These are phyloP conservation scores for Oleoguttula mirabilis DNA, from an alignment of 495 filamentous ascomycete species.

Conservation along the genomic window DNA sequence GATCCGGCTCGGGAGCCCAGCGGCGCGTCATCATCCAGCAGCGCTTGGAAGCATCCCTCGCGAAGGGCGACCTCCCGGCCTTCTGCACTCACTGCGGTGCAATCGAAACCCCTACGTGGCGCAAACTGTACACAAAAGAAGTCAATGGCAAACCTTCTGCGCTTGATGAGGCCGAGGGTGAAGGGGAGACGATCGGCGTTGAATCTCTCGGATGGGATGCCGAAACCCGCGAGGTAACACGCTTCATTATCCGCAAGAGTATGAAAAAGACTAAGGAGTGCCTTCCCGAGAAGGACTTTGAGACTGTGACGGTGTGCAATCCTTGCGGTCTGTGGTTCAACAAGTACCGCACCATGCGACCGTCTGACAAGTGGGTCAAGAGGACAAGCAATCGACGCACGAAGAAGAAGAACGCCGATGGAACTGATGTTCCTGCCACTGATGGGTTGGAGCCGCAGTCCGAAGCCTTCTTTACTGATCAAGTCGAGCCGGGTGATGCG, in stretches of 20 bases:
- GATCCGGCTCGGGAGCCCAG: conserved; percentile 33
- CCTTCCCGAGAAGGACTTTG: conserved; percentile 46
- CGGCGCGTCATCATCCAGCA: conserved; percentile 45
- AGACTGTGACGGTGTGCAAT: conserved; percentile 71
- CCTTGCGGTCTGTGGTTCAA: conserved; percentile 91
- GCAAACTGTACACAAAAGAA: conserved; percentile 70
- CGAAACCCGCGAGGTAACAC: conserved; percentile 40
- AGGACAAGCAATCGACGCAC: conserved; percentile 27
- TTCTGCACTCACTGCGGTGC: conserved; percentile 88
- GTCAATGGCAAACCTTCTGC: conserved; percentile 35
- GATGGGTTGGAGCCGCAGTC: conserved; percentile 19
- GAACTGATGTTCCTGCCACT: conserved; percentile 4
- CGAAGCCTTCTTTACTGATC: conserved; percentile 19
- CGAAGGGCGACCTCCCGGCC: conserved; percentile 61
- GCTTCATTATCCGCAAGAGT: conserved; percentile 42
- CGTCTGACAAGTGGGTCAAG: conserved; percentile 70
- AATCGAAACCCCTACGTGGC: conserved; percentile 91
- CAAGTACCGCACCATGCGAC: conserved; percentile 75
- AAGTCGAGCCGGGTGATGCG: conserved; percentile 12
- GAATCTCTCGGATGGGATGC: conserved; percentile 51
- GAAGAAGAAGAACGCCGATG: conserved; percentile 21
- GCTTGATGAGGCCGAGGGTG: conserved; percentile 53
- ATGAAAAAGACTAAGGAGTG: conserved; percentile 62
- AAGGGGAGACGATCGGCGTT: conserved; percentile 50
- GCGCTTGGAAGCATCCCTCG: conserved; percentile 52